A percentile compares a stretch with the other conserved stretches of the same genome.
These are phyloP conservation scores for Phytopythium chamaehyphon DNA, from an alignment of 352 stramenopile genomes.

Conservation along the genomic window DNA sequence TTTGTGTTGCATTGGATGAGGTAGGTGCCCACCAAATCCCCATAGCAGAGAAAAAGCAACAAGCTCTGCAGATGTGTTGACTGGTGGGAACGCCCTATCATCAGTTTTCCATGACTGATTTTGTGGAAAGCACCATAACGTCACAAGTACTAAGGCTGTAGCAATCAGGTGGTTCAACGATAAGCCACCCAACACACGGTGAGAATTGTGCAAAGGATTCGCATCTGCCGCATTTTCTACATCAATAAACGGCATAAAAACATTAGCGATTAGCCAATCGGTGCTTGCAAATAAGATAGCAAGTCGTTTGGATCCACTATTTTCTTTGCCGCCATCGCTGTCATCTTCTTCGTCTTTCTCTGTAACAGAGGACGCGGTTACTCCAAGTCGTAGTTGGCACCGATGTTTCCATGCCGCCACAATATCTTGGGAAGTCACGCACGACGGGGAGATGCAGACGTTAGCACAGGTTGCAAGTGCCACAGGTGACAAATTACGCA, in stretches of 20 bases:
- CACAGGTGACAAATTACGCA: slow-evolving; percentile 18
- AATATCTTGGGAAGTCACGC: slow-evolving; percentile 18
- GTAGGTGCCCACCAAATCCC: slow-evolving; percentile 43
- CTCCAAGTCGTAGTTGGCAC: slow-evolving; percentile 5
- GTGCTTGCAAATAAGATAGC: slow-evolving; percentile 19
- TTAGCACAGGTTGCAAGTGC: slow-evolving; percentile 14
- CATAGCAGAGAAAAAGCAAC: slow-evolving; percentile 46
- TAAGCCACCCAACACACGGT: slow-evolving; percentile 20
- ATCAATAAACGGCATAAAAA: slow-evolving; percentile 25
- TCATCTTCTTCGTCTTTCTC: not conserved
- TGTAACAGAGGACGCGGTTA: not conserved
- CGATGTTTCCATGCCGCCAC: slow-evolving; percentile 16
- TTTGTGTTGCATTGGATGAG: slow-evolving; percentile 32
- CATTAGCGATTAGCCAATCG: slow-evolving; percentile 19
- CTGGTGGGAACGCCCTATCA: slow-evolving; percentile 15
- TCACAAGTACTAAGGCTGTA: slow-evolving; percentile 27
- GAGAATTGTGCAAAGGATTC: not conserved
- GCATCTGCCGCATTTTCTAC: slow-evolving; percentile 14
- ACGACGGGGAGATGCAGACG: slow-evolving; percentile 12
- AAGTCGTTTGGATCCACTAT: slow-evolving; percentile 9
- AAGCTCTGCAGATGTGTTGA: slow-evolving; percentile 16
- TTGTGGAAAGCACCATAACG: slow-evolving; percentile 30
- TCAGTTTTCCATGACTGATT: slow-evolving; percentile 24
- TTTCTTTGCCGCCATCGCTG: not conserved
- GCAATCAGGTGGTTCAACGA: slow-evolving; percentile 42